phyloP scores from a whole-genome alignment of 495 filamentous ascomycete genomes.

The Xylaria curta region DNA sequence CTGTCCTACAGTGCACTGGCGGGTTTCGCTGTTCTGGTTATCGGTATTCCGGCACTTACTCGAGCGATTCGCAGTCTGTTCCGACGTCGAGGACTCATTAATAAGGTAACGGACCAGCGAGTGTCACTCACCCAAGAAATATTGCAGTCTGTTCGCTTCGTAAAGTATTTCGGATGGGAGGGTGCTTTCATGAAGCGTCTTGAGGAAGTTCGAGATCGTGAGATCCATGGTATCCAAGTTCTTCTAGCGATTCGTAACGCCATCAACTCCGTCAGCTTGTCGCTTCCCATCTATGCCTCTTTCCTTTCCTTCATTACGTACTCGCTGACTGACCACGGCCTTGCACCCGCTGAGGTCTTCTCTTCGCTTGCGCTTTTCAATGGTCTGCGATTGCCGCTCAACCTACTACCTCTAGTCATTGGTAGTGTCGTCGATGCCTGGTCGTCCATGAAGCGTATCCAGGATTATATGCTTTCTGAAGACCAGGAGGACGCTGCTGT shows the following conservation, averaged over 20 bases:
- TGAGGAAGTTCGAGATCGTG: slow-evolving; percentile 69
- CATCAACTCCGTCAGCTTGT: slow-evolving; percentile 76
- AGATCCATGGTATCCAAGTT: slow-evolving; percentile 80
- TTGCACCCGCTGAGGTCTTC: slow-evolving; percentile 82
- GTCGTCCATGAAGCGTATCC: slow-evolving; percentile 80
- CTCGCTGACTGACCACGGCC: slow-evolving; percentile 71
- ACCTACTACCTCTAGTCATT: slow-evolving; percentile 85
- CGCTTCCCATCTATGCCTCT: slow-evolving; percentile 87
- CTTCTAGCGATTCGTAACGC: slow-evolving; percentile 82
- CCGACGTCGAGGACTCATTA: slow-evolving; percentile 74
- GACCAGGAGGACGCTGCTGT: slow-evolving; percentile 78
- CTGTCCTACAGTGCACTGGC: slow-evolving; percentile 86
- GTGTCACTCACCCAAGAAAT: slow-evolving; percentile 94
- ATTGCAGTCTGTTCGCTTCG: slow-evolving; percentile 85
- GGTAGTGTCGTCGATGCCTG: slow-evolving; percentile 88
- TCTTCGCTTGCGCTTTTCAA: slow-evolving; percentile 95
- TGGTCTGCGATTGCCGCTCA: slow-evolving; percentile 84
- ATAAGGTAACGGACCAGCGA: slow-evolving; percentile 89
- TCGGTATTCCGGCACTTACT: slow-evolving; percentile 77
- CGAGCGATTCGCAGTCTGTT: slow-evolving; percentile 75
- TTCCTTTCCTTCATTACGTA: slow-evolving; percentile 97
- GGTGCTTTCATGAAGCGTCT: slow-evolving; percentile 81
- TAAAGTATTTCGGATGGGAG: slow-evolving; percentile 98
- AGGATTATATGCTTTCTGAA: slow-evolving; percentile 85
- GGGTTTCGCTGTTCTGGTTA: slow-evolving; percentile 80